phyloP scores from a whole-genome alignment of 2,329 filamentous ascomycete species.

The Hymenoscyphus linearis region DNA sequence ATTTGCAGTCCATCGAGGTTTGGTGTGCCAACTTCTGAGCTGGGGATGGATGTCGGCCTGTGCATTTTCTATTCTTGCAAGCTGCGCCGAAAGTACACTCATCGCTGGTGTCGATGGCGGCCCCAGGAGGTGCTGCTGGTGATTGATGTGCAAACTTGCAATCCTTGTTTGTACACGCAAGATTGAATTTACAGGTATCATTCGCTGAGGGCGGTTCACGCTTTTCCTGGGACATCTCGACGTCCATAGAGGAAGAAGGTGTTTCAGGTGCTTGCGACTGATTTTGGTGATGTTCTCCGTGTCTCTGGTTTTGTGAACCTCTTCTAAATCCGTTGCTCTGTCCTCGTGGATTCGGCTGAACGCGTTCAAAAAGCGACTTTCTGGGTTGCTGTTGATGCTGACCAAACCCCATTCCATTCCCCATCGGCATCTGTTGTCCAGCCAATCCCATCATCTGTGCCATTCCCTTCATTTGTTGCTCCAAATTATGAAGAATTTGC shows the following conservation, averaged over 20 bases:
- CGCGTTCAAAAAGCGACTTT: constrained; percentile 70
- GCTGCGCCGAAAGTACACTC: constrained; percentile 80
- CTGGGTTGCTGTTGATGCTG: constrained; percentile 39
- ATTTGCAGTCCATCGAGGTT: constrained; percentile 81
- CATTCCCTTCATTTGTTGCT: constrained; percentile 86
- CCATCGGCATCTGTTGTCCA: constrained; percentile 43
- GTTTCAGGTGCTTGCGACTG: constrained; percentile 9
- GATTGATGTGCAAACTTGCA: constrained; percentile 95
- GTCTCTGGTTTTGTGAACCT: constrained; percentile 14
- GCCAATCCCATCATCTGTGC: constrained; percentile 49
- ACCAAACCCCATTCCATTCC: constrained; percentile 44
- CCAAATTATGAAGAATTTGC: constrained; percentile 70
- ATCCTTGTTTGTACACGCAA: constrained; percentile 79
- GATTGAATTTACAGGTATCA: constrained; percentile 82
- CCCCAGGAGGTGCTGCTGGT: constrained; percentile 75
- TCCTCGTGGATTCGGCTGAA: constrained; percentile 41
- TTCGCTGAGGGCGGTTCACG: constrained; percentile 50
- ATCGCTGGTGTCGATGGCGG: constrained; percentile 72
- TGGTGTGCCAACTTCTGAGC: constrained; percentile 74
- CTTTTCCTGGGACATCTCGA: constrained; percentile 56
- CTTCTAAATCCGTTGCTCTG: constrained; percentile 22
- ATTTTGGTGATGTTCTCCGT: constrained; percentile 18
- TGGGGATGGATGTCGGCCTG: constrained; percentile 85
- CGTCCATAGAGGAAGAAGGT: constrained; percentile 43
- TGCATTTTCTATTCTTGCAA: constrained; percentile 95